Evolutionary conservation across 176 grass and related monocot species (phyloP).

Genomic region (Oryza brachyantha): DNA sequence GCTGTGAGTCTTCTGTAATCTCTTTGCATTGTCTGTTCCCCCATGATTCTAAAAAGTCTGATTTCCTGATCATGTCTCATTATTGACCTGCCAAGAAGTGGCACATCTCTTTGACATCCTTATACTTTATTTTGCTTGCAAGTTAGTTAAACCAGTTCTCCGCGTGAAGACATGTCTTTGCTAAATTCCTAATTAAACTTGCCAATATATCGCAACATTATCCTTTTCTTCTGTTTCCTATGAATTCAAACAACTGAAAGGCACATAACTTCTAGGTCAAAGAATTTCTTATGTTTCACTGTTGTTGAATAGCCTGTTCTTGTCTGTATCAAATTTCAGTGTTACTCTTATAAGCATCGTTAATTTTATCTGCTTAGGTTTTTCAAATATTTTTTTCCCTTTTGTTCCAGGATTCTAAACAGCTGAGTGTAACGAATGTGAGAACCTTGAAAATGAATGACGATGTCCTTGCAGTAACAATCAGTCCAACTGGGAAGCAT

Average conservation of each 20-base stretch:
- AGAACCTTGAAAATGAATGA: slow-evolving; percentile 98
- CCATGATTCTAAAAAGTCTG: background rate
- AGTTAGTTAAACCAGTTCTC: background rate
- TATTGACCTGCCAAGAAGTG: background rate
- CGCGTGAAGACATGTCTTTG: background rate
- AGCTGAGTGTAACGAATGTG: slow-evolving; percentile 75
- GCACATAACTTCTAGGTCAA: background rate
- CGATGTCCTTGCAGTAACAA: slow-evolving; percentile 65
- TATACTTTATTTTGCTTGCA: background rate
- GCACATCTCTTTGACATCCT: background rate
- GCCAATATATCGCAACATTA: background rate
- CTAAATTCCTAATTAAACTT: background rate
- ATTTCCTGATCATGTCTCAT: background rate
- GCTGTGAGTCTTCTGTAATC: slow-evolving; percentile 46
- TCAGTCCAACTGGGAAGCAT: slow-evolving; percentile 77
- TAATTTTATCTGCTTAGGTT: background rate
- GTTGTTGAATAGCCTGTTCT: background rate
- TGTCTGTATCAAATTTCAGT: background rate
- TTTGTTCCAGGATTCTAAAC: slow-evolving; percentile 67
- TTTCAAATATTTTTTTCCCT: background rate
- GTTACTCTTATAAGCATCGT: slow-evolving; percentile 4
- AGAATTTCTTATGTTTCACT: background rate
- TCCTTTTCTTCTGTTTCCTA: background rate
- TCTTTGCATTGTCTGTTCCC: background rate
- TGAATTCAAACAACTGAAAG: background rate